Base-by-base conservation (phyloP, 192 early-diverging fungal genomes). In the Coemansia sp. region DNA sequence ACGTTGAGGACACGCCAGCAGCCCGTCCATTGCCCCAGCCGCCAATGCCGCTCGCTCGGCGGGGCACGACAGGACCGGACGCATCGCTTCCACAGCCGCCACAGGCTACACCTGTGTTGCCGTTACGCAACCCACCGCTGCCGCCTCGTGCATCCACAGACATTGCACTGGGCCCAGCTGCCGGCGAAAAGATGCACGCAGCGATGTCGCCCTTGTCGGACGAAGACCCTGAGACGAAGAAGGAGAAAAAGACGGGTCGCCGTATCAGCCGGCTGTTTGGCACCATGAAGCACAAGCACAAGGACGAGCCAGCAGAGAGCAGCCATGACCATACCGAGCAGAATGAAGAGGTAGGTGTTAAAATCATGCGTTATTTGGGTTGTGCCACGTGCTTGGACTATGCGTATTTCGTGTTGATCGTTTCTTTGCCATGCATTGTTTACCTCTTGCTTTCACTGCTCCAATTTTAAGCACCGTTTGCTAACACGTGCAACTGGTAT, bases 201-300 rank as follows among this genome's bases (percentile, higher is more conserved):
- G 52, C 37, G 60, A 61, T 32, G 38, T 57, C 37, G 56, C 35
- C 41, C 38, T 43, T 52, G 45, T 55, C 55, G 13, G 66, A 65
- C 2, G 76, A 73, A 2, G 64, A 54, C 27, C 53, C 20, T 4
- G 76, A 74, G 19, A 65, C 59, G 0, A 73, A 65, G 64, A 73
- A 69, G 66, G 75, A 78, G 18, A 79, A 79, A 41, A 79, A 79
- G 65, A 53, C 71, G 4, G 59, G 70, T 11, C 66, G 69, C 43
- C 76, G 76, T n/a, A 79, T 79, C 54, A 73, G 71, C 65, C 71
- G 76, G 6, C 64, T 79, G 35, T 79, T 79, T 58, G 66, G 67
- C 41, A 41, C 71, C 6, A 79, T 73, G 71, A 79, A 79, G 67
- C 32, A 57, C 62, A 73, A 70, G 71, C 26, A 66, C 19, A 64